Evolutionary conservation across 305 asterid species (phyloP).

Genomic region (Fraxinus floribunda): DNA sequence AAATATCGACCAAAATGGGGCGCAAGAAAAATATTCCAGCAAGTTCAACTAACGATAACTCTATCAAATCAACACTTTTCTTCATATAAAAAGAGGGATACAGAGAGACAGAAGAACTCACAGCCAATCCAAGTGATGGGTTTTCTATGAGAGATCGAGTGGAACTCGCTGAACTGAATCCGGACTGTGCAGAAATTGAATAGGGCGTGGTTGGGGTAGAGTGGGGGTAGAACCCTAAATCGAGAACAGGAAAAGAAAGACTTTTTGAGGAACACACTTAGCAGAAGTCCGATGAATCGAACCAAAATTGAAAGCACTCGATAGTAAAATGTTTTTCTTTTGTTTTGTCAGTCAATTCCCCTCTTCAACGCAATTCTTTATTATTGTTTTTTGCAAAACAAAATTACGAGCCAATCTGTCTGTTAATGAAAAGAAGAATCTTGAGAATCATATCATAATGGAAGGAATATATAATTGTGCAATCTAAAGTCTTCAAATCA

Average conservation of each 20-base stretch:
- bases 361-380: constrained; percentile 1
- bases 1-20: constrained; percentile 26
- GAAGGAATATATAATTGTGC: background rate
- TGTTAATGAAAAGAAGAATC: constrained; percentile 8
- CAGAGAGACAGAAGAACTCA: constrained; percentile 25
- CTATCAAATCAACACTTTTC: constrained; percentile 19
- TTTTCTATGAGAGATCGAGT: constrained; percentile 14
- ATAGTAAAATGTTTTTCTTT: constrained; percentile 27
- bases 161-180: constrained; percentile 16
- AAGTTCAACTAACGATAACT: constrained; percentile 25
- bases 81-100: background rate
- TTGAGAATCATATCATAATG: constrained; percentile 19
- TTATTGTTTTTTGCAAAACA: background rate
- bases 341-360: constrained; percentile 20
- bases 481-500: background rate
- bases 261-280: constrained; percentile 24
- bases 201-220: background rate
- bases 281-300: constrained; percentile 27
- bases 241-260: constrained; percentile 23
- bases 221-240: constrained; percentile 34
- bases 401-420: background rate
- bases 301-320: constrained; percentile 22
- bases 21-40: constrained; percentile 11
- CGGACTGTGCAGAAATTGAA: background rate
- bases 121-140: constrained; percentile 20